A percentile compares a stretch with the other conserved stretches of the same genome.
phyloP scores from a whole-genome alignment of 768 basidiomycete genomes.

The Artomyces pyxidatus region DNA sequence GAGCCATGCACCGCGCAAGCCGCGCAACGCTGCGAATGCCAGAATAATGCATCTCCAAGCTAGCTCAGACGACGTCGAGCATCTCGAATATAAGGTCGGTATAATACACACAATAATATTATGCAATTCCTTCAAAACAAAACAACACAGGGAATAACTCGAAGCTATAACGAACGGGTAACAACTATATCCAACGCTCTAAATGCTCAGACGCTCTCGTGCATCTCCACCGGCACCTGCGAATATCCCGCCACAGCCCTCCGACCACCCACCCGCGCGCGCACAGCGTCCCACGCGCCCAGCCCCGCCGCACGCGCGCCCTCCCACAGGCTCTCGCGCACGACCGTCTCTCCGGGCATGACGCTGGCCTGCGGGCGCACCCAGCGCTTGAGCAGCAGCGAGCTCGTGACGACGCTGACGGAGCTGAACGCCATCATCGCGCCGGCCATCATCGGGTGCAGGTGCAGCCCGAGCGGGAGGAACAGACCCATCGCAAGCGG shows the following conservation, averaged over 20 bases:
- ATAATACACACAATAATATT: too few relatives aligned
- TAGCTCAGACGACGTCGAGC: too few relatives aligned
- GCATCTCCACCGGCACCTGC: slow-evolving; percentile 56
- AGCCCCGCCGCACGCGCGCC: slow-evolving; percentile 34
- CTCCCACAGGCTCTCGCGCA: slow-evolving; percentile 30
- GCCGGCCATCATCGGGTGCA: slow-evolving; percentile 98
- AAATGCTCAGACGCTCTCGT: slow-evolving; percentile 25
- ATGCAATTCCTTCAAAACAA: too few relatives aligned
- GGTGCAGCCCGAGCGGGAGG: slow-evolving; percentile 83
- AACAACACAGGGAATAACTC: too few relatives aligned
- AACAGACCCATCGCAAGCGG: slow-evolving; percentile 97
- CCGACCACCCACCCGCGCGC: slow-evolving; percentile 33
- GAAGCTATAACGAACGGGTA: too few relatives aligned
- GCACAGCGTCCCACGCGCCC: slow-evolving; percentile 36
- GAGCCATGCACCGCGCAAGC: too few relatives aligned
- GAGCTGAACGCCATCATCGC: slow-evolving; percentile 97
- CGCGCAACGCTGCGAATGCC: too few relatives aligned
- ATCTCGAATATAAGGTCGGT: too few relatives aligned
- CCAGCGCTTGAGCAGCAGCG: slow-evolving; percentile 83
- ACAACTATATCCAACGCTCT: too few relatives aligned
- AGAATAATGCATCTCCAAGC: too few relatives aligned
- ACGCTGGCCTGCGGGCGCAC: slow-evolving; percentile 58
- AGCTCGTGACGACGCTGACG: slow-evolving; percentile 91
- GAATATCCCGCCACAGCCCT: slow-evolving; percentile 48
- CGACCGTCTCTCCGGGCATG: slow-evolving; percentile 50